These are phyloP conservation scores for Gymnopilus dilepis DNA, from an alignment of 768 basidiomycete genomes.

Conservation along the genomic window DNA sequence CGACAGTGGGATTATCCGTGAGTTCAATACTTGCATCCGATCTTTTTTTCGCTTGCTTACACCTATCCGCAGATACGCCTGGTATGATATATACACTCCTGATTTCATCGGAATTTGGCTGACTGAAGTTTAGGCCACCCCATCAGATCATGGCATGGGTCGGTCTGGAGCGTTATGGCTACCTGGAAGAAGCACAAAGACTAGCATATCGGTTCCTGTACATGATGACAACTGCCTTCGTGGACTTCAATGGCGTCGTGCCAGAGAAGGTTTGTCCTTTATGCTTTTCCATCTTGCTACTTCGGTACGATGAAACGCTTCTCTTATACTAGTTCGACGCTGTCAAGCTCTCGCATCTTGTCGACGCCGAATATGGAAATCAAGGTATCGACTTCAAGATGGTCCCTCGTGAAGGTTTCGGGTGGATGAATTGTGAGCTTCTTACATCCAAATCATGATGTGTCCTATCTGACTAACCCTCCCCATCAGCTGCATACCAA, in stretches of 20 bases:
- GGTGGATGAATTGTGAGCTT: slow-evolving; percentile 92
- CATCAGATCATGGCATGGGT: slow-evolving; percentile 99
- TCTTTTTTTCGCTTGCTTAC: slow-evolving; percentile 20
- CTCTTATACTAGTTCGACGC: slow-evolving; percentile 77
- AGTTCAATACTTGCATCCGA: slow-evolving; percentile 37
- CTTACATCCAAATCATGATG: background rate
- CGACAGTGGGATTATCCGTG: slow-evolving; percentile 99
- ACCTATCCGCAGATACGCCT: slow-evolving; percentile 61
- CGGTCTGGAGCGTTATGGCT: slow-evolving; percentile 94
- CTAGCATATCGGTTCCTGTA: slow-evolving; percentile 97
- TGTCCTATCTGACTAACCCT: slow-evolving; percentile 6
- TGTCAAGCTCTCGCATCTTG: slow-evolving; percentile 92
- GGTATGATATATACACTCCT: slow-evolving; percentile 38
- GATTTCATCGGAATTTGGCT: background rate
- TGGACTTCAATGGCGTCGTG: slow-evolving; percentile 97
- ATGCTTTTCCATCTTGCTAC: slow-evolving; percentile 11
- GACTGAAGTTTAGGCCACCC: slow-evolving; percentile 65
- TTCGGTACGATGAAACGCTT: no score
- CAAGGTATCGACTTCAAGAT: slow-evolving; percentile 98
- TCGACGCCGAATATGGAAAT: slow-evolving; percentile 97
- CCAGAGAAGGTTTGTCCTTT: slow-evolving; percentile 82
- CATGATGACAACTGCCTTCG: slow-evolving; percentile 96
- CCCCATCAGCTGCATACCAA: slow-evolving; percentile 83
- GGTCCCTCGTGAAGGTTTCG: slow-evolving; percentile 97
- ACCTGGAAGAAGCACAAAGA: slow-evolving; percentile 90